Base-by-base conservation (phyloP, 441 rosid genomes). In the Jatropha multifida region DNA sequence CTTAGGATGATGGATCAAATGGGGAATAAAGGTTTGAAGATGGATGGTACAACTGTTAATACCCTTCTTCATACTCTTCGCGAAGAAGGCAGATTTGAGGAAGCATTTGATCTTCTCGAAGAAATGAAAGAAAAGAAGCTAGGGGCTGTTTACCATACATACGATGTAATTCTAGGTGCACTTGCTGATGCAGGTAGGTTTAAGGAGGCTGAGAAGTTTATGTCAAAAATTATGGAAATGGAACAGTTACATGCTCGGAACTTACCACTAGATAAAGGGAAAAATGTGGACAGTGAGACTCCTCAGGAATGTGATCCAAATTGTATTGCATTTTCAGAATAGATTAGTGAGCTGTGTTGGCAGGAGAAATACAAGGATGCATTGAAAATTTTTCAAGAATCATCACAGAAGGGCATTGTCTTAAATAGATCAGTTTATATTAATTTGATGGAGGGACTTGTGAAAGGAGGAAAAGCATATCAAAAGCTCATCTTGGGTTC, bases 1-100 rank as follows among this genome's bases (percentile, higher is more conserved):
- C 87, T 93, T 74, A 80, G 76, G 76, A 81, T 83, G 87, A 89
- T 94, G 93, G 81, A 88, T 80, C 85, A 86, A 87, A 92, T 94
- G 97, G 87, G 84, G 8, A 82, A 84, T 60, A 89, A 87, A 82
- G 89, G 91, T 38, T 74, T 89, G 82, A 94, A 89, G 86, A 88
- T 88, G 96, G 87, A 90, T 83, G 81, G 69, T 8, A 41, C 88
- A 73, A 90, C 99, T 1, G 87, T 94, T 61, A 94, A 94, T 79
- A 88, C 89, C 15, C 70, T 91, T 79, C 97, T 91, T 40, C 85
- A 79, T 76, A 79, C 23, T 23, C 23, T 23, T 23, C 23, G 23
- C 23, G 0, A 23, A 23, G 23, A 23, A 23, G 23, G 23, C 23
- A 23, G 23, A 23, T 23, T 23, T 23, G 23, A 23, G 23, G 23